A percentile compares a stretch with the other conserved stretches of the same genome.
phyloP scores from a whole-genome alignment of 129 eudicot species.

The Flaveria brownii region DNA sequence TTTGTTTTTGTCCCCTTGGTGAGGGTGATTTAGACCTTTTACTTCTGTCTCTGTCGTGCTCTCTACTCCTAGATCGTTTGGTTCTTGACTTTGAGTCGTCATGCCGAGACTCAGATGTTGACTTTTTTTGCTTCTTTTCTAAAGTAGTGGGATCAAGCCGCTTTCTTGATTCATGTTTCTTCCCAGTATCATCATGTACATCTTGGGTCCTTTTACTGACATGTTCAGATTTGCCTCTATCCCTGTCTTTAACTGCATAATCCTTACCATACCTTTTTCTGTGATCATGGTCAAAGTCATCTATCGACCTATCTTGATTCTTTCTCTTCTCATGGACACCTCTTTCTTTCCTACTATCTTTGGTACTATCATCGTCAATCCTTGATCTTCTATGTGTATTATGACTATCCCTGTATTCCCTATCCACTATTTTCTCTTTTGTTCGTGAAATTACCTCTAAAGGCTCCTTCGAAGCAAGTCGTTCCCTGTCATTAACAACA shows the following conservation, averaged over 20 bases:
- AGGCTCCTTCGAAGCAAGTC: conserved; percentile 41
- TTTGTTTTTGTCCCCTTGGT: conserved; percentile 54
- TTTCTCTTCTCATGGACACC: conserved; percentile 44
- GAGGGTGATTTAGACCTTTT: conserved; percentile 59
- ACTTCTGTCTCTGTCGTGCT: conserved; percentile 55
- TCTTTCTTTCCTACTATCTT: conserved; percentile 44
- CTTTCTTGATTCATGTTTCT: conserved; percentile 47
- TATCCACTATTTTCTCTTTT: conserved; percentile 47
- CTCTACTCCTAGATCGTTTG: conserved; percentile 74
- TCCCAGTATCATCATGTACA: conserved; percentile 54
- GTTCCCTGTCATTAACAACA: conserved; percentile 16
- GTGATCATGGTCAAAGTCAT: conserved; percentile 42
- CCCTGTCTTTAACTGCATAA: conserved; percentile 39
- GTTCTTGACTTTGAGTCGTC: conserved; percentile 62
- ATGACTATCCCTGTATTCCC: conserved; percentile 36
- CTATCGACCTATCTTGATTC: conserved; percentile 36
- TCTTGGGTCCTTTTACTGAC: conserved; percentile 45
- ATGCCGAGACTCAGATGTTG: conserved; percentile 34
- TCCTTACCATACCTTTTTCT: conserved; percentile 50
- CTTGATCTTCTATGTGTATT: conserved; percentile 41
- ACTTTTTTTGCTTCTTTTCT: conserved; percentile 48
- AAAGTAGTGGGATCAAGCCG: conserved; percentile 38
- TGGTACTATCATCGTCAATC: conserved; percentile 24
- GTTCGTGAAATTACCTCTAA: conserved; percentile 40
- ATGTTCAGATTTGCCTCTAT: conserved; percentile 54